Evolutionary conservation across 2,329 filamentous ascomycete genomes (phyloP).

Genomic region (Myriosclerotinia scirpicola): DNA sequence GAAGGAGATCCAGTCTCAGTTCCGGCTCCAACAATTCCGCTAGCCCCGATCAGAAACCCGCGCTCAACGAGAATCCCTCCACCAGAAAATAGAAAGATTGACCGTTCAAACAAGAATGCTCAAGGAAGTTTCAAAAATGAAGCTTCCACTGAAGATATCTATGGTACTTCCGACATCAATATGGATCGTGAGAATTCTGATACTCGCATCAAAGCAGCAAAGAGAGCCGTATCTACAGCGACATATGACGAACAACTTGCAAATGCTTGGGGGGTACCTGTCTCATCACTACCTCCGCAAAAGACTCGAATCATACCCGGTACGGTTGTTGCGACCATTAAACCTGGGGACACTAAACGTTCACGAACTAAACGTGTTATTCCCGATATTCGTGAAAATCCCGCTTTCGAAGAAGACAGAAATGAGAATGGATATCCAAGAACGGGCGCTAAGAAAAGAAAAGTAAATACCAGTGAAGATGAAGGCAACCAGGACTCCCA

Average conservation of each 20-base stretch:
- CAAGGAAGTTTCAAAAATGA: not conserved
- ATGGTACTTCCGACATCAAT: not conserved
- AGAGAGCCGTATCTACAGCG: not conserved
- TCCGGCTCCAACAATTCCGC: not conserved
- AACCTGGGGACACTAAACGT: not conserved
- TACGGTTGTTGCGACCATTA: not conserved
- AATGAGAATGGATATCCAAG: not conserved
- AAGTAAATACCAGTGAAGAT: not conserved
- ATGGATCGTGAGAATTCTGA: not conserved
- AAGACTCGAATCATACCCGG: constrained; percentile 6
- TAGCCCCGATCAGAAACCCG: not conserved
- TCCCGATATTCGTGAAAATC: not conserved
- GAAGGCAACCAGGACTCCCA: not conserved
- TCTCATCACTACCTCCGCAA: not conserved
- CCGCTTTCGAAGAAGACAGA: not conserved
- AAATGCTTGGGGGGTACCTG: constrained; percentile 4
- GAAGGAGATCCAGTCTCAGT: not conserved
- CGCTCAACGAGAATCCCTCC: not conserved
- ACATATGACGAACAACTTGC: not conserved
- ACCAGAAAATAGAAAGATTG: not conserved
- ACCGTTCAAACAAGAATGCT: not conserved
- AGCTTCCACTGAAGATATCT: not conserved
- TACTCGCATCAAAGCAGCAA: not conserved
- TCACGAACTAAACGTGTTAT: not conserved
- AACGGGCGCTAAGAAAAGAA: not conserved